Base-by-base conservation (phyloP, 495 filamentous ascomycete genomes). In the Lasiosphaeris hirsuta region DNA sequence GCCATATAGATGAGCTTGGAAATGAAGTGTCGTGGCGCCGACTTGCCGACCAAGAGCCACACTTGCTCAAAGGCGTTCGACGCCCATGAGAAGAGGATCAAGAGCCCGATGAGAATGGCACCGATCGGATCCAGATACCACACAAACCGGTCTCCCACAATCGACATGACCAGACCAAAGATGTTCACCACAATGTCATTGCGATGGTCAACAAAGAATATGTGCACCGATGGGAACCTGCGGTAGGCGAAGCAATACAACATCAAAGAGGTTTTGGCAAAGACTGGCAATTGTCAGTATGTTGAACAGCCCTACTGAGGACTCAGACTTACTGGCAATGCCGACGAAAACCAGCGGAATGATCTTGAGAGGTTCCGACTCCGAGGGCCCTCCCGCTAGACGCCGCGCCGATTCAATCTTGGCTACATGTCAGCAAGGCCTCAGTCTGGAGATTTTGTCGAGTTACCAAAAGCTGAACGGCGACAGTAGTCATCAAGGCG, bases 111-210 rank as follows among this genome's bases (percentile, higher is more conserved):
- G 50, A 75, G 70, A 51, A 81, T 81, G 48, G 81, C 79, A 36
- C 79, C 80, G 42, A 80, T 73, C 9, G 81, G 79, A 62, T 82
- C 81, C 6, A 81, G 69, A 58, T 76, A 82, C 81, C 81, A 84
- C 3, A 78, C 73, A 36, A 81, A 75, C 17, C 73, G 69, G 45
- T 75, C 75, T 5, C 80, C 81, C 17, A 79, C 69, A 17, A 83
- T 70, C 18, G 79, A 77, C 78, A 82, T 82, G 62, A 77, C 54
- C 62, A 84, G 59, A 18, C 80, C 81, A 56, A 83, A 83, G 15
- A 65, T 63, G 63, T 84, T 83, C 58, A 82, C 79, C 8, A 72
- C 68, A 43, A 82, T 81, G 54, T 83, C 80, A 62, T 83, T 83
- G 14, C 81, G 76, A 60, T 83, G 79, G 58, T 83, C 81, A 35